Conservation (phyloP, 2,329 filamentous ascomycete genomes). For the Penicillium sp. region DNA sequence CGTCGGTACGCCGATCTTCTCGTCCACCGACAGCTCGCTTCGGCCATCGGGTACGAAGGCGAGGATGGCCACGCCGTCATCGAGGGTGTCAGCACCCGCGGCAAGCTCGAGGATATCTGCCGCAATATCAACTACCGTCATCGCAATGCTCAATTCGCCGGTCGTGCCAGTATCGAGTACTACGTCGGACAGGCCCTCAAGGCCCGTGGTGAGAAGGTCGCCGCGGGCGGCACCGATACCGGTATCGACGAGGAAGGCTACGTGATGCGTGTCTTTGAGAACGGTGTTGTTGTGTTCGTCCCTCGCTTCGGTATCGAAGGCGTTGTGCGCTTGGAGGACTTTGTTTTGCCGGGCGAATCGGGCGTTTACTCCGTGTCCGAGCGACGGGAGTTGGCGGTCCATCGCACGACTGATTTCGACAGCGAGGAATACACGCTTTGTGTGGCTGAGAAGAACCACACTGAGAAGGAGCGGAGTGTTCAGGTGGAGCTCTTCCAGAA, state of each 20-base stretch:
- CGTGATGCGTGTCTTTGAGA: constrained; percentile 95
- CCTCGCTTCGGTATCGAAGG: constrained; percentile 95
- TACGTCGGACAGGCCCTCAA: constrained; percentile 97
- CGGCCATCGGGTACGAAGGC: constrained; percentile 82
- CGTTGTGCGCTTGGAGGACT: constrained; percentile 80
- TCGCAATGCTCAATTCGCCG: constrained; percentile 94
- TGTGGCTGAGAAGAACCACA: constrained; percentile 55
- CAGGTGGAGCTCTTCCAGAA: constrained; percentile 87
- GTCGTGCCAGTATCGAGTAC: constrained; percentile 92
- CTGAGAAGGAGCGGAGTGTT: constrained; percentile 39
- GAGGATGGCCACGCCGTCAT: constrained; percentile 66
- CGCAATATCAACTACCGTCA: constrained; percentile 98
- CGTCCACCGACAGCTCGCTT: constrained; percentile 90
- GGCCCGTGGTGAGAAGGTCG: constrained; percentile 58
- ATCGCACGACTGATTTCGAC: constrained; percentile 78
- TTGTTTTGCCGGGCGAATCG: constrained; percentile 66
- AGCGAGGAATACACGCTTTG: constrained; percentile 78
- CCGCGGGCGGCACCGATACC: constrained; percentile 34
- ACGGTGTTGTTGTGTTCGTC: constrained; percentile 95
- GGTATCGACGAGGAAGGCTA: constrained; percentile 83
- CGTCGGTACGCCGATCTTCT: constrained; percentile 96
- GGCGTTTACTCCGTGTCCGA: constrained; percentile 34
- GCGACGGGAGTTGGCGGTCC: constrained; percentile 35
- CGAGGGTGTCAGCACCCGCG: constrained; percentile 74
- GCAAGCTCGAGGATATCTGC: constrained; percentile 88